Base-by-base conservation (phyloP, 441 rosid species). In the Populus hybrid region DNA sequence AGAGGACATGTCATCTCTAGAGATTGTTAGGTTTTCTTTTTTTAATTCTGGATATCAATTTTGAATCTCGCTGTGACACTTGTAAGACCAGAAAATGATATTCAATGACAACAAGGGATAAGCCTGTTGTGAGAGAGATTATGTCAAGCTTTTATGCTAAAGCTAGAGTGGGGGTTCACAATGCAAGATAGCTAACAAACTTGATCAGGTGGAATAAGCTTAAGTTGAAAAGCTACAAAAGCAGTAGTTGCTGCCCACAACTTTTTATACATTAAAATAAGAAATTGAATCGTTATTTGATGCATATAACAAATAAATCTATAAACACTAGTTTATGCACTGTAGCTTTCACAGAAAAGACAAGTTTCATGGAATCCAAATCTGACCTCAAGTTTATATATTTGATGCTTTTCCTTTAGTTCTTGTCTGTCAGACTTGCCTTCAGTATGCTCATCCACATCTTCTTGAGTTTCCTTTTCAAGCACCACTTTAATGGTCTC, bases 361-460 rank as follows among this genome's bases (percentile, higher is more conserved):
- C 28, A 81, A 40, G 21, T 14, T 50, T 46, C 8, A 75, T 57
- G 72, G 67, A 77, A 69, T 71, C 63, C 40, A 61, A 81, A 71
- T 30, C 30, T 34, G 87, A 94, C 99, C 99, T 94, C 99, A 59
- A 97, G 91, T 84, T 89, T 92, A 81, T 91, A 97, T 81, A 87
- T 77, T 80, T 86, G 94, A 85, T 88, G 89, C 73, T 86, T 91
- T 79, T 91, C 94, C 83, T 89, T 91, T 50, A 76, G 83, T 72
- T 90, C 96, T 81, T 89, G 92, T 75, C 82, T 85, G 72, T 94
- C 97, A 64, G 96, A 84, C 86, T 88, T 90, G 85, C 80, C 85
- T 82, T 93, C 95, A 28, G 81, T 72, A 57, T 81, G 80, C 36
- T 87, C 88, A 69, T 89, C 89, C 67, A 86, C 85, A 69, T 94